Evolutionary conservation across 768 basidiomycete species (phyloP).

Genomic region (Flagelloscypha sp.): DNA sequence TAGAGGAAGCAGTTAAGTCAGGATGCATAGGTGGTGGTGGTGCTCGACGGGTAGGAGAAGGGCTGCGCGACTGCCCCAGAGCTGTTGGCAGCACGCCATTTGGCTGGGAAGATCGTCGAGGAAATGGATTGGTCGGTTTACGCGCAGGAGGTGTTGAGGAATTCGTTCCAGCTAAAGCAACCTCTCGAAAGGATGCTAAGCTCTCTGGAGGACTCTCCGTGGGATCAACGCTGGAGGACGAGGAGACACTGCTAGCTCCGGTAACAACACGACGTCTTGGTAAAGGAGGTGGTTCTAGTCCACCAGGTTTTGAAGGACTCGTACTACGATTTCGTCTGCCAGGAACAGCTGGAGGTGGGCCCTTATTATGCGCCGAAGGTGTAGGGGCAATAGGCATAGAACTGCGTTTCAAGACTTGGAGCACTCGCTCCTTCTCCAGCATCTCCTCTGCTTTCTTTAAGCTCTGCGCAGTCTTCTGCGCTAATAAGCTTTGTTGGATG

Average conservation of each 20-base stretch:
- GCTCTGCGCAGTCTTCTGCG: conserved; percentile 61
- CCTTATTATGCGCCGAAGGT: conserved; percentile 14
- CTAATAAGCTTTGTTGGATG: conserved; percentile 69
- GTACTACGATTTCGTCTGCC: conserved; percentile 20
- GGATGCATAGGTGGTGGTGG: too few relatives aligned
- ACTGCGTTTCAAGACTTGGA: conserved; percentile 66
- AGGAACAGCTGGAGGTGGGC: conserved; percentile 15
- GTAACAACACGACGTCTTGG: conserved; percentile 4
- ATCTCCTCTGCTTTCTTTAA: conserved; percentile 62
- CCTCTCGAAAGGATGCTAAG: conserved; percentile 38
- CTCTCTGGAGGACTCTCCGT: conserved; percentile 26
- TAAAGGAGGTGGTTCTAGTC: conserved; percentile 5
- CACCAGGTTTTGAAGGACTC: conserved; percentile 19
- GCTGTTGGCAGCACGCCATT: too few relatives aligned
- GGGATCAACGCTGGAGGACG: conserved; percentile 8
- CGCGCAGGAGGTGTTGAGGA: conserved; percentile 1
- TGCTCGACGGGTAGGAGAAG: too few relatives aligned
- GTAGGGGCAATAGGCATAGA: conserved; percentile 16
- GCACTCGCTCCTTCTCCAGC: conserved; percentile 62
- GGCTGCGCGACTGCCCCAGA: too few relatives aligned
- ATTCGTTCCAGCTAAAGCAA: conserved; percentile 27
- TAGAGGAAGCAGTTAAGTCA: too few relatives aligned
- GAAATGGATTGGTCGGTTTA: neutral
- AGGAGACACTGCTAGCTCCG: conserved; percentile 8
- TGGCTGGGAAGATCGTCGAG: neutral